phyloP scores from a whole-genome alignment of 768 basidiomycete species.

The Kwoniella dendrophila region DNA sequence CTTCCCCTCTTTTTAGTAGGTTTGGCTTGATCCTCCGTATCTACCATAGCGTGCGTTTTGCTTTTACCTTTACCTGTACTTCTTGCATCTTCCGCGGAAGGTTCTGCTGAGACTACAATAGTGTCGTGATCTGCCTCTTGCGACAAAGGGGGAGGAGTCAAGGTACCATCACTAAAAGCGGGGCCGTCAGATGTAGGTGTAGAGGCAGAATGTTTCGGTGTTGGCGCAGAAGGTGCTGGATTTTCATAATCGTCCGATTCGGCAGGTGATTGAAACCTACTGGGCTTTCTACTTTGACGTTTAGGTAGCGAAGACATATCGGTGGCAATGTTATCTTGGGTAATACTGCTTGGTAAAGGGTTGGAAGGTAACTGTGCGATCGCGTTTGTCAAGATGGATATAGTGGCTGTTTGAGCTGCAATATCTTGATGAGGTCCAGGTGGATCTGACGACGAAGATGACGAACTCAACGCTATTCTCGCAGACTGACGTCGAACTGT shows the following conservation, averaged over 20 bases:
- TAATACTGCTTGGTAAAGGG: background rate
- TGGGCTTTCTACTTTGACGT: background rate
- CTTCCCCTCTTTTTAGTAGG: background rate
- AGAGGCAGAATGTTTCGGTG: background rate
- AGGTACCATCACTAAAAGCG: conserved; percentile 8
- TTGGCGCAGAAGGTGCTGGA: conserved; percentile 2
- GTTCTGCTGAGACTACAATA: background rate
- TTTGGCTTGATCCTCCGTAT: background rate
- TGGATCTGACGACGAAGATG: too few relatives aligned
- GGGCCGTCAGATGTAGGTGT: conserved; percentile 1
- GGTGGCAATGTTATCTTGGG: background rate
- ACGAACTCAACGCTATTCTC: too few relatives aligned
- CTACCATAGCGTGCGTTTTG: background rate
- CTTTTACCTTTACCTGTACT: conserved; percentile 3
- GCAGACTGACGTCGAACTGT: too few relatives aligned
- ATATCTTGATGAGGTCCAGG: too few relatives aligned
- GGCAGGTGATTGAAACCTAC: conserved; percentile 5
- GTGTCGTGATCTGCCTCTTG: background rate
- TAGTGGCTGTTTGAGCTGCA: too few relatives aligned
- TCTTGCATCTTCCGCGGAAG: background rate
- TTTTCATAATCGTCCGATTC: background rate
- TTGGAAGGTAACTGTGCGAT: background rate
- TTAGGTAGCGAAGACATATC: conserved; percentile 3
- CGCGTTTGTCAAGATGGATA: background rate
- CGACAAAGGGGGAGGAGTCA: conserved; percentile 12